Evolutionary conservation across 106 monocot genomes (phyloP).

Genomic region (Dioscorea zingiberensis): DNA sequence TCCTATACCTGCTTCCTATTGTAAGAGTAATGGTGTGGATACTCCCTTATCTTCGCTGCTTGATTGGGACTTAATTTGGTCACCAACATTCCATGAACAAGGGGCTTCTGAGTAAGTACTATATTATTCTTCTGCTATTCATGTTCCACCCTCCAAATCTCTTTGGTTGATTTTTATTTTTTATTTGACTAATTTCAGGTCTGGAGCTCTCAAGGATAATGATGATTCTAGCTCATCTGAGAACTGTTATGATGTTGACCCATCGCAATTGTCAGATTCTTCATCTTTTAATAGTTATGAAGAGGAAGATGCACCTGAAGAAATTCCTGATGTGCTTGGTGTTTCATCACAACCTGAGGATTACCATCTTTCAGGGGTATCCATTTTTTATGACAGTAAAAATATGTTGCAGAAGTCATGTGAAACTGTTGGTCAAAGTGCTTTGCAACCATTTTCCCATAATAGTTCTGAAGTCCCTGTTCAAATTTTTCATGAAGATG

Average conservation of each 20-base stretch:
- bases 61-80: too few species aligned
- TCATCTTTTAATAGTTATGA: slow-evolving; percentile 42
- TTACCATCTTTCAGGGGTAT: slow-evolving; percentile 22
- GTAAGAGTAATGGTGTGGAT: too few species aligned
- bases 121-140: too few species aligned
- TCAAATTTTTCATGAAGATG: slow-evolving; percentile 8
- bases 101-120: too few species aligned
- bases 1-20: too few species aligned
- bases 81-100: too few species aligned
- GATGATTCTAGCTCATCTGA: slow-evolving; percentile 39
- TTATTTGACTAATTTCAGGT: slow-evolving; percentile 29
- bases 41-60: too few species aligned
- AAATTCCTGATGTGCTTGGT: slow-evolving; percentile 9
- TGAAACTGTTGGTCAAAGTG: slow-evolving; percentile 17
- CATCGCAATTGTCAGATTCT: slow-evolving; percentile 36
- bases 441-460: slow-evolving; percentile 1
- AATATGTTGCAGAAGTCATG: slow-evolving; percentile 7
- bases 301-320: slow-evolving; percentile 23
- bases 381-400: slow-evolving; percentile 15
- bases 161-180: neutral
- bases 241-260: slow-evolving; percentile 30
- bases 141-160: too few species aligned
- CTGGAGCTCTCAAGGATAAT: slow-evolving; percentile 24
- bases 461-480: slow-evolving; percentile 1
- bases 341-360: slow-evolving; percentile 11